Percentiles rank a stretch among this genome's conserved stretches.
These are phyloP conservation scores for Coprinellus micaceus DNA, from an alignment of 768 basidiomycete genomes.

Conservation along the genomic window DNA sequence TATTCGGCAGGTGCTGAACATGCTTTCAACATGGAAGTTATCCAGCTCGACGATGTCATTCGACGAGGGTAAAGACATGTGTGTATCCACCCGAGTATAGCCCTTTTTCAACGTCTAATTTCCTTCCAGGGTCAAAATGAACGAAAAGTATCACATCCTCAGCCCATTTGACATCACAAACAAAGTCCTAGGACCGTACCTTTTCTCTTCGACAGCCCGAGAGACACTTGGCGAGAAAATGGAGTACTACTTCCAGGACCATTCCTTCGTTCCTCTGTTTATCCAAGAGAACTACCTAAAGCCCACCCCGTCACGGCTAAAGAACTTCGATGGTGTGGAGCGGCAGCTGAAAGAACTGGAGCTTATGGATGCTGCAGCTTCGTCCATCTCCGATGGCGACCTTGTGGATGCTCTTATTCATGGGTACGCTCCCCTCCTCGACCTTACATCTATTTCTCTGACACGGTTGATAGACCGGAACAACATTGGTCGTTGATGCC, in stretches of 20 bases:
- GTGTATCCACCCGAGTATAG: constrained; percentile 26
- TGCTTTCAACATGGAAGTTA: constrained; percentile 97
- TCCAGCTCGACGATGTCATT: constrained; percentile 78
- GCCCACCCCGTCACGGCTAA: constrained; percentile 61
- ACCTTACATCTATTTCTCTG: neutral
- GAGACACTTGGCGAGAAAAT: constrained; percentile 88
- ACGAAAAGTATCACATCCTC: constrained; percentile 88
- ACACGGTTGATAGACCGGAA: constrained; percentile 59
- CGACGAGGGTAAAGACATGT: constrained; percentile 91
- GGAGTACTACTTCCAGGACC: constrained; percentile 96
- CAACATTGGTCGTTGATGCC: constrained; percentile 98
- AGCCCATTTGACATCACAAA: constrained; percentile 91
- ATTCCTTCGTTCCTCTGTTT: constrained; percentile 90
- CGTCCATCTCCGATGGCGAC: constrained; percentile 93
- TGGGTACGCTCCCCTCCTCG: constrained; percentile 51
- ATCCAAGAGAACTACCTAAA: constrained; percentile 97
- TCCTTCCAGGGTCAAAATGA: constrained; percentile 66
- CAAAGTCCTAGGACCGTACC: constrained; percentile 86
- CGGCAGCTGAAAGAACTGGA: constrained; percentile 68
- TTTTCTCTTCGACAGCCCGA: constrained; percentile 78
- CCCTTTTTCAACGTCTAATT: neutral
- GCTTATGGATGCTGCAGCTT: constrained; percentile 83
- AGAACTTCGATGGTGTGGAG: constrained; percentile 59
- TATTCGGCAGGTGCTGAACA: constrained; percentile 95
- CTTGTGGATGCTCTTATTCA: constrained; percentile 91